phyloP scores from a whole-genome alignment of 83 land plant genomes.

The Picea engelmannii region DNA sequence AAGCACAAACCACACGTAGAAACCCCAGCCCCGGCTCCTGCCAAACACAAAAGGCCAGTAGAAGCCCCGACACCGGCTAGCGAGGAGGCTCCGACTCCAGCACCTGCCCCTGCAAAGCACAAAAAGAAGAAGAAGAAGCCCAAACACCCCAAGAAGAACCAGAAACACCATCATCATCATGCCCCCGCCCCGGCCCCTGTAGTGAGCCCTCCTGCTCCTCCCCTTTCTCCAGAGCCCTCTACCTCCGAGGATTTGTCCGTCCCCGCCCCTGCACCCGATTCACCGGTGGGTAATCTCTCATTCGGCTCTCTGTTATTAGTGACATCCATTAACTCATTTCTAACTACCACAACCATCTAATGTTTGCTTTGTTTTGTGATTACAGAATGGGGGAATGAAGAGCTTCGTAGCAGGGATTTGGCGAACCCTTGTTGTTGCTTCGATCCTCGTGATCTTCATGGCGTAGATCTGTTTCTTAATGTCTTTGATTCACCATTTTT shows the following conservation, averaged over 20 bases:
- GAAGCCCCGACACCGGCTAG: too few species aligned
- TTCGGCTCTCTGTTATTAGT: background rate
- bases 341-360: background rate
- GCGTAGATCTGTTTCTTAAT: too few species aligned
- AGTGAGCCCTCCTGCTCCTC: background rate
- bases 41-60: background rate
- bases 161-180: background rate
- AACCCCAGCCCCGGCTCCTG: background rate
- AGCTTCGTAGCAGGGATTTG: background rate
- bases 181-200: background rate
- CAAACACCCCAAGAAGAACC: background rate
- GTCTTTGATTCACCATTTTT: too few species aligned
- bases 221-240: conserved; percentile 3
- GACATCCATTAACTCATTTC: background rate
- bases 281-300: background rate
- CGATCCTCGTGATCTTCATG: too few species aligned
- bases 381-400: conserved; percentile 2
- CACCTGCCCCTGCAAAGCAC: background rate
- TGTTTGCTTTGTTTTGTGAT: background rate
- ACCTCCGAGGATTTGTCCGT: background rate
- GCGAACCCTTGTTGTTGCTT: background rate
- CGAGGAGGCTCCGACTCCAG: background rate
- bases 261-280: background rate
- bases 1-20: background rate
- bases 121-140: background rate